These are phyloP conservation scores for Cytospora schulzeri DNA, from an alignment of 2,329 filamentous ascomycete genomes.

Conservation along the genomic window DNA sequence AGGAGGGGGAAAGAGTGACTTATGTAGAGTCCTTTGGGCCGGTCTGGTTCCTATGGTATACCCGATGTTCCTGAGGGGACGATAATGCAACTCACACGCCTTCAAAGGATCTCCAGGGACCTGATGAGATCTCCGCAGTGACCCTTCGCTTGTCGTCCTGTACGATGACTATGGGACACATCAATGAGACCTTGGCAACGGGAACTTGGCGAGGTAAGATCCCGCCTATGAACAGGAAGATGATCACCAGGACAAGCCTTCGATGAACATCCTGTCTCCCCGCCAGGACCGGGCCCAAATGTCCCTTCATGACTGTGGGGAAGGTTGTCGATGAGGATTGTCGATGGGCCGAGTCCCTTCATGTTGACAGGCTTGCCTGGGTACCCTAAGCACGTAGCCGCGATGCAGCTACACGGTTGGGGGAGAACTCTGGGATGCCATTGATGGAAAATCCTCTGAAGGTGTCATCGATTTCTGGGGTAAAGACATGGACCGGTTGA, in stretches of 20 bases:
- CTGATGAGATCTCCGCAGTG: not conserved
- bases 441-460: slow-evolving; percentile 24
- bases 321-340: not conserved
- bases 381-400: not conserved
- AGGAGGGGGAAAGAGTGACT: not conserved
- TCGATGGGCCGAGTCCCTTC: not conserved
- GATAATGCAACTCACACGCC: not conserved
- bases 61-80: not conserved
- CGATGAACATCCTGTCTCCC: not conserved
- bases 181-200: not conserved
- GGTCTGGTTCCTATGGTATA: not conserved
- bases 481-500: not conserved
- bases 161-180: not conserved
- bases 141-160: not conserved
- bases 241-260: not conserved
- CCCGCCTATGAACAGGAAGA: slow-evolving; percentile 17
- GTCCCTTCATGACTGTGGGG: not conserved
- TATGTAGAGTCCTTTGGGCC: not conserved
- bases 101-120: not conserved
- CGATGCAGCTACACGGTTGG: not conserved
- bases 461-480: not conserved
- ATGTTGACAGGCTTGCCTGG: slow-evolving; percentile 12
- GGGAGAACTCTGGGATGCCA: not conserved
- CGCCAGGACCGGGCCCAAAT: not conserved
- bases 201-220: slow-evolving; percentile 7